Evolutionary conservation across 495 filamentous ascomycete species (phyloP), one percentile per base, ranked within the genome.

Genomic region (Penicillium tannophilum): DNA sequence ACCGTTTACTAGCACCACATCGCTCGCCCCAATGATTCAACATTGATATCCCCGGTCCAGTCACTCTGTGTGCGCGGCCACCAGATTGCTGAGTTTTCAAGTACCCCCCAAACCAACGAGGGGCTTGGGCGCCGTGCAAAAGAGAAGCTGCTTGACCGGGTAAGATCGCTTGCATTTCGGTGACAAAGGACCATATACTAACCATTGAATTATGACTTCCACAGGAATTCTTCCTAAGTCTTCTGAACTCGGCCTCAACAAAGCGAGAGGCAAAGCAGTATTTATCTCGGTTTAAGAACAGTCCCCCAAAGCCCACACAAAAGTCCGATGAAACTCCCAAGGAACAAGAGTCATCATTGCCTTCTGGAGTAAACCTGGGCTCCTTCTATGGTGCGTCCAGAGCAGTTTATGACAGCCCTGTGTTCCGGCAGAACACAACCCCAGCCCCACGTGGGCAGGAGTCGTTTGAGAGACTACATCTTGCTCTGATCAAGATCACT

Each of bases 241-340:
- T 97, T 7, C 78, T 97, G 20, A 88, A 84, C 63, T 90, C 93
- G 12, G 89, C 91, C 5, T 86, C 92, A 2, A 97, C 93, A 1
- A 93, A 90, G 72, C 86, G 93, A 54, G 93, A 97, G 73, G 93
- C 92, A 45, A 91, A 88, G 71, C 86, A 88, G 9, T 97, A 96
- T 65, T 78, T 97, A 9, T 85, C 91, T 55, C 90, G 87, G 35
- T 91, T 94, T 71, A 86, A 85, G 43, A 80, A 82, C 23, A 71
- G 65, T 48, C 52, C 63, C 51, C 50, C 63, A 28, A 72, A 70
- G 52, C 16, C 64, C 43, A 60, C 45, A 16, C 61, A 60, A 46
- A 63, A 63, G 51, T 44, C 60, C 44, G 52, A 52, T 6, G 62
- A 63, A 60, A 53, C 54, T 17, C 35, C 36, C 17, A 68, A 69